These are phyloP conservation scores for Hordeum pubiflorum DNA, from an alignment of 202 grass and related monocot genomes.

Conservation along the genomic window DNA sequence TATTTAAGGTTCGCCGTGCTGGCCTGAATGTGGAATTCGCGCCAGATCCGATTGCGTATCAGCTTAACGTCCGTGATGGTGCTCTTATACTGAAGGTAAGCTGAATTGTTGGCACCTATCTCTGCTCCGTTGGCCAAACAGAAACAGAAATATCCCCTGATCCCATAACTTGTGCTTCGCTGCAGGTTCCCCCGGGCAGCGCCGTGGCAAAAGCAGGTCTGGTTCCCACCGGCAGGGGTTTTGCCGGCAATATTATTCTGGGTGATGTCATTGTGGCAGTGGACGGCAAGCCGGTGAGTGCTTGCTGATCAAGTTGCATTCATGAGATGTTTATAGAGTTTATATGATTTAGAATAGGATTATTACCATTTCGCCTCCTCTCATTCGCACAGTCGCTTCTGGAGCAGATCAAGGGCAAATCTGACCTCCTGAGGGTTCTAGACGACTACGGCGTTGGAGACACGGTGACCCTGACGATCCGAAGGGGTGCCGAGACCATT, in stretches of 20 bases:
- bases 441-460: conserved; percentile 77
- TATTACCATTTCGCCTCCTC: not conserved
- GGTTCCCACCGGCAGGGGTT: conserved; percentile 52
- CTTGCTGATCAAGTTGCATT: not conserved
- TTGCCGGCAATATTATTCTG: conserved; percentile 79
- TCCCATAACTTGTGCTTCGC: not conserved
- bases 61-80: conserved; percentile 87
- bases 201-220: conserved; percentile 71
- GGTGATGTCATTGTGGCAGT: conserved; percentile 75
- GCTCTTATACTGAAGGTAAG: conserved; percentile 81
- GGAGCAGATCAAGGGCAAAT: conserved; percentile 63
- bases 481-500: conserved; percentile 46
- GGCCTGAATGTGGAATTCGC: conserved; percentile 84
- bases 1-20: conserved; percentile 57
- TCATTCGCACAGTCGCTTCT: not conserved
- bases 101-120: not conserved
- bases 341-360: not conserved
- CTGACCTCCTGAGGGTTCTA: conserved; percentile 69
- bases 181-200: conserved; percentile 56
- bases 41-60: conserved; percentile 76
- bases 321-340: not conserved
- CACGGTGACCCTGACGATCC: conserved; percentile 51
- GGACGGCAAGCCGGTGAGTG: conserved; percentile 74
- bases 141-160: not conserved
- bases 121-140: not conserved